These are phyloP conservation scores for Bipolaris zeicola DNA, from an alignment of 2,329 filamentous ascomycete species.

Conservation along the genomic window DNA sequence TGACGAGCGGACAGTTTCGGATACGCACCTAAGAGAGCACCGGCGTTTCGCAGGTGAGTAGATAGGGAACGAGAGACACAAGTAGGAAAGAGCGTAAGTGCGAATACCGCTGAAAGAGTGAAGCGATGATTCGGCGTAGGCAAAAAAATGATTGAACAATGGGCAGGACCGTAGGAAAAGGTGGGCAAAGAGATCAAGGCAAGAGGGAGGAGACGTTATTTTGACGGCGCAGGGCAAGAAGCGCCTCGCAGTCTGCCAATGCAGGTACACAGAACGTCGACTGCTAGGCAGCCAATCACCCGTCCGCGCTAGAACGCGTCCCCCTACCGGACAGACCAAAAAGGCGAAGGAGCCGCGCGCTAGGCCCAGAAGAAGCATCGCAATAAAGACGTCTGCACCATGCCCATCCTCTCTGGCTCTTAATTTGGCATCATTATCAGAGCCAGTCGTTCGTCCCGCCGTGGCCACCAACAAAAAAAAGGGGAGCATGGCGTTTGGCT, in stretches of 20 bases:
- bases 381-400: slow-evolving; percentile 15
- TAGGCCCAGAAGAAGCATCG: slow-evolving; percentile 19
- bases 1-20: slow-evolving; percentile 19
- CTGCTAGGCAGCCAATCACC: slow-evolving; percentile 12
- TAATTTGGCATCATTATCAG: slow-evolving; percentile 4
- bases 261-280: slow-evolving; percentile 17
- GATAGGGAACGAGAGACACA: slow-evolving; percentile 31
- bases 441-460: not conserved
- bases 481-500: not conserved
- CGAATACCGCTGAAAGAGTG: slow-evolving; percentile 67
- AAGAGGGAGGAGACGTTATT: slow-evolving; percentile 20
- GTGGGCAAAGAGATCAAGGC: slow-evolving; percentile 31
- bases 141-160: slow-evolving; percentile 31
- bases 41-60: slow-evolving; percentile 17
- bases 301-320: slow-evolving; percentile 1
- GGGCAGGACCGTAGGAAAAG: slow-evolving; percentile 43
- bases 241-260: slow-evolving; percentile 22
- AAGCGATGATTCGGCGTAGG: slow-evolving; percentile 58
- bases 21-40: slow-evolving; percentile 37
- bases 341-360: slow-evolving; percentile 15
- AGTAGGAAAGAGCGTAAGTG: slow-evolving; percentile 48
- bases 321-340: slow-evolving; percentile 6
- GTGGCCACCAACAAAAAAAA: not conserved
- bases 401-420: slow-evolving; percentile 18
- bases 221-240: slow-evolving; percentile 27